A percentile compares a stretch with the other conserved stretches of the same genome.
These are phyloP conservation scores for Phytopythium litorale DNA, from an alignment of 352 stramenopile species.

Conservation along the genomic window DNA sequence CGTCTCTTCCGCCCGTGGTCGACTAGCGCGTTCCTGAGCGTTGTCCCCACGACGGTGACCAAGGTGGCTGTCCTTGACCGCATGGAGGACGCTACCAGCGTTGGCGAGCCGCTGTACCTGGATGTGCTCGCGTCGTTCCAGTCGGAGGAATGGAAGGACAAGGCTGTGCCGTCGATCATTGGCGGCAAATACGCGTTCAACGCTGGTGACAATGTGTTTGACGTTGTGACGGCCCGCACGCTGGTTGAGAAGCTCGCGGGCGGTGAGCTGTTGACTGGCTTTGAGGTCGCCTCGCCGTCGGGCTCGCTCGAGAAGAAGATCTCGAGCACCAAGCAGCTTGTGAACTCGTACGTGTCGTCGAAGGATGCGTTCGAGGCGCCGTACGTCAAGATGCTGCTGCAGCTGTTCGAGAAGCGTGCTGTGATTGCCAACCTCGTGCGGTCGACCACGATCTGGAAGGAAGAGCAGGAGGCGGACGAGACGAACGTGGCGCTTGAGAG, in stretches of 20 bases:
- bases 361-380: conserved; percentile 61
- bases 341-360: conserved; percentile 50
- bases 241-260: conserved; percentile 64
- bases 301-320: conserved; percentile 22
- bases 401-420: conserved; percentile 67
- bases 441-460: conserved; percentile 65
- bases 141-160: conserved; percentile 61
- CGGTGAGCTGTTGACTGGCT: conserved; percentile 64
- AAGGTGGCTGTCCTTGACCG: conserved; percentile 91
- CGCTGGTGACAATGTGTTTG: conserved; percentile 64
- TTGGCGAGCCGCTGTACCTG: conserved; percentile 90
- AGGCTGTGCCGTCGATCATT: conserved; percentile 61
- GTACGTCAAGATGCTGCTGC: conserved; percentile 78
- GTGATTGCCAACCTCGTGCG: conserved; percentile 73
- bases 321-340: conserved; percentile 31
- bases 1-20: conserved; percentile 91
- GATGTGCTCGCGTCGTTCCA: conserved; percentile 91
- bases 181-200: conserved; percentile 81
- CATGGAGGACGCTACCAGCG: conserved; percentile 83
- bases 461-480: conserved; percentile 28
- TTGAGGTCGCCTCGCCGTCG: conserved; percentile 44
- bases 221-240: conserved; percentile 76
- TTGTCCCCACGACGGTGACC: conserved; percentile 63
- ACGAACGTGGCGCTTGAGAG: conserved; percentile 47
- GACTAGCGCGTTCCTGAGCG: conserved; percentile 65